These are phyloP conservation scores for Scytalidium sp. DNA, from an alignment of 2,329 filamentous ascomycete species.

Conservation along the genomic window DNA sequence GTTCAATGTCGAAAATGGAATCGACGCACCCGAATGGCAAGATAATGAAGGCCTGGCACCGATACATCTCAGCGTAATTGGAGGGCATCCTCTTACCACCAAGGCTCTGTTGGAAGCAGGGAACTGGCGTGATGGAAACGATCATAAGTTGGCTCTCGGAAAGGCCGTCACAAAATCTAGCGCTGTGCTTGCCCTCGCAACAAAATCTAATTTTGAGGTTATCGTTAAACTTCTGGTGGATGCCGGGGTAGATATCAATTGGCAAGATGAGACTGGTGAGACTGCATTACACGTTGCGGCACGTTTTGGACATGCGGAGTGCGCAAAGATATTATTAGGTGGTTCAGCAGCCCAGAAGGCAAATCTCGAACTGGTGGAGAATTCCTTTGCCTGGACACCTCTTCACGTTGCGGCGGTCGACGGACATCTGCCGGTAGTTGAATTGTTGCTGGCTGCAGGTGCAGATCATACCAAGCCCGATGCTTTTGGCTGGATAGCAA, in stretches of 20 bases:
- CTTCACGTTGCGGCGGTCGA: constrained; percentile 91
- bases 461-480: constrained; percentile 74
- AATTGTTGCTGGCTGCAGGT: constrained; percentile 74
- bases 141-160: constrained; percentile 61
- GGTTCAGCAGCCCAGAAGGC: constrained; percentile 69
- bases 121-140: constrained; percentile 63
- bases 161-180: constrained; percentile 78
- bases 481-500: constrained; percentile 89
- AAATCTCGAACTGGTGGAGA: constrained; percentile 74
- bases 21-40: constrained; percentile 87
- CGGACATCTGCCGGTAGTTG: constrained; percentile 71
- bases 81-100: constrained; percentile 84
- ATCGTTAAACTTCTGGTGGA: constrained; percentile 88
- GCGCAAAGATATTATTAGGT: constrained; percentile 71
- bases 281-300: constrained; percentile 90
- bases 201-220: constrained; percentile 78
- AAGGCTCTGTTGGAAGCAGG: constrained; percentile 77
- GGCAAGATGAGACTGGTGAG: constrained; percentile 85
- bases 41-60: constrained; percentile 90
- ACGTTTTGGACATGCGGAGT: constrained; percentile 79
- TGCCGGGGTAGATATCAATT: constrained; percentile 89
- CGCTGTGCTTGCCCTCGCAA: constrained; percentile 82
- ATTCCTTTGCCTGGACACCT: constrained; percentile 91
- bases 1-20: constrained; percentile 79
- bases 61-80: constrained; percentile 87